Evolutionary conservation across 352 stramenopile species (phyloP).

Genomic region (Phytophthora foliorum): DNA sequence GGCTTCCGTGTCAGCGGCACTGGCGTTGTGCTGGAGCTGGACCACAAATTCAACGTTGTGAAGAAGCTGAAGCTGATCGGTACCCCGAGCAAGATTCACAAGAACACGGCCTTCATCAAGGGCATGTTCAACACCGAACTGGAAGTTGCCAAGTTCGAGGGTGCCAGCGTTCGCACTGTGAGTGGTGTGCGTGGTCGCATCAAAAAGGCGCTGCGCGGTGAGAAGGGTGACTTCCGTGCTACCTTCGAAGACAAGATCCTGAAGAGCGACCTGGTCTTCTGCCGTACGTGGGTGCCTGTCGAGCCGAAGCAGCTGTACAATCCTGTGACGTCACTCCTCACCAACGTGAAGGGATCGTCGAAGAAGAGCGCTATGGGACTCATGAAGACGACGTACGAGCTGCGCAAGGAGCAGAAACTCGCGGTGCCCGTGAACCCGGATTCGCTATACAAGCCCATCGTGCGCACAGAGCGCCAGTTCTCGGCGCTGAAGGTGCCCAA

Average conservation of each 20-base stretch:
- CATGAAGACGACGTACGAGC: constrained; percentile 97
- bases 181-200: constrained; percentile 98
- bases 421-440: constrained; percentile 97
- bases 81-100: constrained; percentile 98
- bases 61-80: constrained; percentile 99
- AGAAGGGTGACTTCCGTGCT: constrained; percentile 97
- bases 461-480: constrained; percentile 94
- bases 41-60: constrained; percentile 98
- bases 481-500: constrained; percentile 96
- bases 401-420: constrained; percentile 95
- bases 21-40: constrained; percentile 97
- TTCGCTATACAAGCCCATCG: constrained; percentile 99
- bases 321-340: constrained; percentile 92
- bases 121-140: constrained; percentile 97
- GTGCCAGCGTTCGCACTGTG: constrained; percentile 98
- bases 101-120: constrained; percentile 99
- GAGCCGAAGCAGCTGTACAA: constrained; percentile 99
- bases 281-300: constrained; percentile 98
- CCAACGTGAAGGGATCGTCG: constrained; percentile 54
- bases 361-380: constrained; percentile 64
- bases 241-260: constrained; percentile 99
- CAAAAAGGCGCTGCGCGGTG: constrained; percentile 96
- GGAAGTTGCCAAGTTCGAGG: constrained; percentile 98
- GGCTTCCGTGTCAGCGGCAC: constrained; percentile 98
- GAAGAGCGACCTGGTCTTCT: constrained; percentile 99